Base-by-base conservation (phyloP, 208 protist species). In the Leishmania arabica region DNA sequence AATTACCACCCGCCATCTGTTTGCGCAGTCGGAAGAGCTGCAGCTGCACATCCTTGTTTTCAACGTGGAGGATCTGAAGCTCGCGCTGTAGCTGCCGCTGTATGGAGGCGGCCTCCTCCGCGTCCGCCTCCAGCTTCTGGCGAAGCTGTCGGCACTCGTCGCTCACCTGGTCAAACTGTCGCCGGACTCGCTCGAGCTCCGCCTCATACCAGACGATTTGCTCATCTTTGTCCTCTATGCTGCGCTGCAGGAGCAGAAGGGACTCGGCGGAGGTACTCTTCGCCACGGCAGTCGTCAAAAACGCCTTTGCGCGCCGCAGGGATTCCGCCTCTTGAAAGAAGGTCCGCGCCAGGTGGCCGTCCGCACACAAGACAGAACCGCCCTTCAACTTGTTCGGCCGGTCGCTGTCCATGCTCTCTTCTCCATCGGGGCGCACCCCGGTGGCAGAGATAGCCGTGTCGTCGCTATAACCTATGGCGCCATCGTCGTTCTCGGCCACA, bases 11-110 rank as follows among this genome's bases (percentile, higher is more conserved):
- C 49, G 87, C 79, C 19, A 97, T 83, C 69, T 96, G 88, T 83
- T 98, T 98, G 8, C 91, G 91, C 31, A 98, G 78, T 17, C 91
- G 90, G 76, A 94, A 98, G 53, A 98, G 79, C 68, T 94, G 93
- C 31, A 97, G 85, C 62, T 98, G 93, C 83, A 97, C 86, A 65
- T 98, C 93, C 74, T 96, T 96, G 84, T 95, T 97, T 76, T 98
- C 95, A 34, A 95, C 88, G 56, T 90, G 89, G n/a, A 96, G 82
- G 9, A 73, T 86, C 75, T 91, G 89, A 21, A 92, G 77, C 2
- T 96, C 90, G 56, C 90, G 83, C 51, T 94, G 90, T 54, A 90
- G 81, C 17, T 79, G 84, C 13, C 76, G 72, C 21, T 88, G 75
- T 40, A 86, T 58, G 9, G 77, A n/a, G 42, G 81, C 72, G 49